Evolutionary conservation across 371 early-diverging fungal species (phyloP), one percentile per base, ranked within the genome.

Genomic region (Fennellomyces sp.): DNA sequence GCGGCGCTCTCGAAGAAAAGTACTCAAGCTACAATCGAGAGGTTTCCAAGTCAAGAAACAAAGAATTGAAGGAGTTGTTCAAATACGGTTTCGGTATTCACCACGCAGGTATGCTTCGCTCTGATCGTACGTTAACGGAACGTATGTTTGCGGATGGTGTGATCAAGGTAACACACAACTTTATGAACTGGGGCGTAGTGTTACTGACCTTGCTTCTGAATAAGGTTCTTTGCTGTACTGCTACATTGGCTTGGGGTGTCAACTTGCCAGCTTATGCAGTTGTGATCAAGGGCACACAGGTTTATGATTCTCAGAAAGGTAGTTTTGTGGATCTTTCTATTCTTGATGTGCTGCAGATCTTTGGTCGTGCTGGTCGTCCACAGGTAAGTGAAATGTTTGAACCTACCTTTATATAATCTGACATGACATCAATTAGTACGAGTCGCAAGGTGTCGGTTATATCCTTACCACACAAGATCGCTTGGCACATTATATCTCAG

Each of bases 241-340:
- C 99, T 4, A 99, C 99, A 0, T 82, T 99, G 26, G 99, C 99
- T 10, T 99, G 99, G 99, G 99, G 99, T 73, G 99, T 99, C 51
- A 99, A 99, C 73, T 85, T 99, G 57, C 99, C 99, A 0, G 99
- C 99, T 10, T 94, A 98, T 71, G 95, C 97, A 0, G 99, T 99
- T 10, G 87, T 99, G 19, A 97, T 99, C 78, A 98, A 98, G 70
- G 99, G 99, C 3, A 99, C 99, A 6, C 92, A 94, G 58, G 91
- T 98, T 28, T 99, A 99, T 73, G 91, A 96, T 61, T 77, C 95
- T 11, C 90, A 94, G 50, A 95, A 94, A 72, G 97, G 99, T 68
- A 83, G 85, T 26, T 97, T 92, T 67, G 88, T 91, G 0, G 97
- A 97, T 65, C 78, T 98, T 19, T 94, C 96, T 0, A 93, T 97